Percentiles rank a stretch among this genome's conserved stretches.
Conservation (phyloP, 148 eudicot genomes). For the Rhododendron ovatum region DNA sequence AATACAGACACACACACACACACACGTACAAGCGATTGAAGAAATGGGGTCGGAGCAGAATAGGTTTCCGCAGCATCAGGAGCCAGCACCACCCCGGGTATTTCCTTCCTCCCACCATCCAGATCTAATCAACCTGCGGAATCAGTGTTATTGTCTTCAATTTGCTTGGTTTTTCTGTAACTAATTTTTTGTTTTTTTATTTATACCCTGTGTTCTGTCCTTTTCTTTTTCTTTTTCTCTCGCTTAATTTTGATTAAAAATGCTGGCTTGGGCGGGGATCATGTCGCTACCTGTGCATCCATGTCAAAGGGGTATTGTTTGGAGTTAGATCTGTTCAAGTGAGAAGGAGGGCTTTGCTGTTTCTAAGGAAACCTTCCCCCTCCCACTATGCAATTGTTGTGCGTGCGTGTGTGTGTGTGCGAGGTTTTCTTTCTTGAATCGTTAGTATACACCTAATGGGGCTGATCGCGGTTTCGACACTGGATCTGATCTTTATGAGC, state of each 20-base stretch:
- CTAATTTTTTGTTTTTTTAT: not conserved
- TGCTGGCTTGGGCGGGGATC: not conserved
- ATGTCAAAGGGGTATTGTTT: not conserved
- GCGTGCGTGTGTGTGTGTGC: not conserved
- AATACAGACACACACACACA: not conserved
- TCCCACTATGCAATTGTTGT: not conserved
- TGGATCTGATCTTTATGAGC: not conserved
- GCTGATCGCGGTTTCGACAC: not conserved
- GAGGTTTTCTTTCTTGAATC: not conserved
- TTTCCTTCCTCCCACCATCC: slow-evolving; percentile 1
- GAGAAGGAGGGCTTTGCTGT: not conserved
- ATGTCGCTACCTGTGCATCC: not conserved
- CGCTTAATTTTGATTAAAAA: not conserved
- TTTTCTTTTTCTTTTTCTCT: not conserved
- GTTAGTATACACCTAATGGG: not conserved
- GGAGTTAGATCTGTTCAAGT: not conserved
- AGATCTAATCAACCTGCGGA: slow-evolving; percentile 3
- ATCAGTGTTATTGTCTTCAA: not conserved
- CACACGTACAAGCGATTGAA: not conserved
- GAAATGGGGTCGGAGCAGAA: slow-evolving; percentile 69
- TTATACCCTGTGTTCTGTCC: not conserved
- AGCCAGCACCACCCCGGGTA: slow-evolving; percentile 46
- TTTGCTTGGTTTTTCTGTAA: not conserved
- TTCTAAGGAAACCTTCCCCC: not conserved
- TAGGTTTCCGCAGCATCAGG: slow-evolving; percentile 53